Percentiles rank a stretch among this genome's conserved stretches.
Conservation (phyloP, 768 basidiomycete genomes). For the Rhizopogon vulgaris region DNA sequence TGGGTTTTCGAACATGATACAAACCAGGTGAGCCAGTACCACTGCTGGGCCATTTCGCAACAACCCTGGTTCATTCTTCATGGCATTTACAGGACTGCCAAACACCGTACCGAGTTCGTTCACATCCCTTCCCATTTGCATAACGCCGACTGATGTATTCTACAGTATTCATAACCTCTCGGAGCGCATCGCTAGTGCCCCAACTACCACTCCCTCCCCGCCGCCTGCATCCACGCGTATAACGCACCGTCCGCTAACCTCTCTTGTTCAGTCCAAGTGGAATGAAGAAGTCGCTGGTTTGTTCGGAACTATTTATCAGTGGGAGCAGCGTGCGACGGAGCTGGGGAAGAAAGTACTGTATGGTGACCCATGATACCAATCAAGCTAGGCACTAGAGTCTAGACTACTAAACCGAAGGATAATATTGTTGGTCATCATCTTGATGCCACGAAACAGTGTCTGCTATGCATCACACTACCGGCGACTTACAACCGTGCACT, state of each 20-base stretch:
- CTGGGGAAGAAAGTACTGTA: constrained; percentile 45
- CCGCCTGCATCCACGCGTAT: constrained; percentile 51
- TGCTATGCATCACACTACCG: not conserved
- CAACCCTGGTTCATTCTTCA: not conserved
- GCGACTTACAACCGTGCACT: not conserved
- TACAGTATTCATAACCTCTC: constrained; percentile 46
- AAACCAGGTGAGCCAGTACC: constrained; percentile 38
- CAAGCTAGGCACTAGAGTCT: not conserved
- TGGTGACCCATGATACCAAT: constrained; percentile 19
- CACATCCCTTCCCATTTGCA: not conserved
- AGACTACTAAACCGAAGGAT: not conserved
- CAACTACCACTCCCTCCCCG: constrained; percentile 42
- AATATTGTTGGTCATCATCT: not conserved
- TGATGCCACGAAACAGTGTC: not conserved
- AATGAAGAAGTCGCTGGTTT: constrained; percentile 48
- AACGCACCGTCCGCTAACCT: constrained; percentile 37
- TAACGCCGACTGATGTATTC: not conserved
- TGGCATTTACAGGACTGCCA: constrained; percentile 40
- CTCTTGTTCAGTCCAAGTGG: constrained; percentile 50
- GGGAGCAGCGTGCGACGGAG: constrained; percentile 40
- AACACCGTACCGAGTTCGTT: constrained; percentile 50
- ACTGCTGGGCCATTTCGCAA: not conserved
- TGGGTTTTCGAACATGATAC: constrained; percentile 62
- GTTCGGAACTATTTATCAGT: constrained; percentile 36
- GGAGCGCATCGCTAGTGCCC: constrained; percentile 44